Conservation (phyloP, 305 asterid species). For the Striga hermonthica region DNA sequence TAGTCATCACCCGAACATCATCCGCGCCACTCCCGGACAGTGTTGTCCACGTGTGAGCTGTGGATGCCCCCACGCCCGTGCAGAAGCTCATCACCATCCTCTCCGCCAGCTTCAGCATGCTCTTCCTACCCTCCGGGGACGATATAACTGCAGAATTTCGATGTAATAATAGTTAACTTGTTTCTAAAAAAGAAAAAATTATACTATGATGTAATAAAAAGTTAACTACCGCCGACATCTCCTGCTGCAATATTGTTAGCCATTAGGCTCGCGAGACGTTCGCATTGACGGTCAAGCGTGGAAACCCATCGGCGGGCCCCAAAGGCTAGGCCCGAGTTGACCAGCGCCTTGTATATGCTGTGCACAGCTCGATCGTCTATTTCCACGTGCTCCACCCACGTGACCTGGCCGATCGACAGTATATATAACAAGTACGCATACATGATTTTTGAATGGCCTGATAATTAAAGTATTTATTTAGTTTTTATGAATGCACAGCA, state of each 20-base stretch:
- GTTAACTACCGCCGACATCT: constrained; percentile 53
- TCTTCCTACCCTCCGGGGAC: constrained; percentile 69
- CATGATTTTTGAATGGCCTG: not conserved
- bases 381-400: constrained; percentile 79
- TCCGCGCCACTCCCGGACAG: constrained; percentile 76
- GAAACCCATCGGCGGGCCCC: constrained; percentile 84
- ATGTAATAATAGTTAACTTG: not conserved
- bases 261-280: constrained; percentile 70
- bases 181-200: not conserved
- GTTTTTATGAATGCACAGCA: not conserved
- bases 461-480: not conserved
- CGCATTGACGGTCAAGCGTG: constrained; percentile 68
- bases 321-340: constrained; percentile 66
- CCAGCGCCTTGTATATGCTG: constrained; percentile 58
- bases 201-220: not conserved
- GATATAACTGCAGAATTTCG: constrained; percentile 48
- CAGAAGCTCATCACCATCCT: constrained; percentile 88
- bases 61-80: constrained; percentile 84
- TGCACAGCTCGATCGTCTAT: constrained; percentile 70
- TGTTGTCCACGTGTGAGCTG: constrained; percentile 83
- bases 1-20: constrained; percentile 74
- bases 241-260: constrained; percentile 65
- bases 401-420: constrained; percentile 36
- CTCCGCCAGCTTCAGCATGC: constrained; percentile 78
- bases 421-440: not conserved